Conservation (phyloP, 73 alveolate genomes). For the Diophrys sp. region DNA sequence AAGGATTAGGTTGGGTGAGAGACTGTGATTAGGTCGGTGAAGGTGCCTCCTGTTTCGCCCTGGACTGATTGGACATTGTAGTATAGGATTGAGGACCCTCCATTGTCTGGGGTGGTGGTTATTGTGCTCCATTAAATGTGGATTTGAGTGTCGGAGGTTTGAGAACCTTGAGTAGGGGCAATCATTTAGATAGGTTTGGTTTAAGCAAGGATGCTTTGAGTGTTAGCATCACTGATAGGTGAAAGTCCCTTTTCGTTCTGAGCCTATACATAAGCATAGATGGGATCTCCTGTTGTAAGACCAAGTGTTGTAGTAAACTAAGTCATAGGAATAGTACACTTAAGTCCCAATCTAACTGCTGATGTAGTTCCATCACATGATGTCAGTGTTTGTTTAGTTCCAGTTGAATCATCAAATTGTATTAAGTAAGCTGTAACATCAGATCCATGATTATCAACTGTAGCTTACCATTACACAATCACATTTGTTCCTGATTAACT, state of each 20-base stretch:
- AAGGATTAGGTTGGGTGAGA: background rate
- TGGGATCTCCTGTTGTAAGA: conserved; percentile 14
- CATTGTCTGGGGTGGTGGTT: background rate
- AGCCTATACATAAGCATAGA: conserved; percentile 40
- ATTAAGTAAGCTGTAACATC: background rate
- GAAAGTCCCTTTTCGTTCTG: conserved; percentile 23
- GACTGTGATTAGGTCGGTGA: background rate
- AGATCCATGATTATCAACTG: background rate
- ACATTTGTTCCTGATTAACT: background rate
- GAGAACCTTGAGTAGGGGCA: background rate
- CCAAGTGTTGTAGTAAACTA: conserved; percentile 3
- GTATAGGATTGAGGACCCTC: background rate
- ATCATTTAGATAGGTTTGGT: conserved; percentile 19
- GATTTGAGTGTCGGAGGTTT: background rate
- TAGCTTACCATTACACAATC: background rate
- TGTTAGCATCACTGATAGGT: conserved; percentile 20
- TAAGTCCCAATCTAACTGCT: background rate
- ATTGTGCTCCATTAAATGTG: background rate
- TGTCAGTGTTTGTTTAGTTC: background rate
- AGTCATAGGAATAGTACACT: conserved; percentile 10
- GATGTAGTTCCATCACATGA: background rate
- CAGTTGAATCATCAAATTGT: background rate
- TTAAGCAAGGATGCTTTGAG: conserved; percentile 16
- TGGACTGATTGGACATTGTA: background rate
- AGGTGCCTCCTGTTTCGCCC: background rate